Evolutionary conservation across 352 stramenopile species (phyloP), one percentile per base, ranked within the genome.

Genomic region (Phytophthora crassamura): DNA sequence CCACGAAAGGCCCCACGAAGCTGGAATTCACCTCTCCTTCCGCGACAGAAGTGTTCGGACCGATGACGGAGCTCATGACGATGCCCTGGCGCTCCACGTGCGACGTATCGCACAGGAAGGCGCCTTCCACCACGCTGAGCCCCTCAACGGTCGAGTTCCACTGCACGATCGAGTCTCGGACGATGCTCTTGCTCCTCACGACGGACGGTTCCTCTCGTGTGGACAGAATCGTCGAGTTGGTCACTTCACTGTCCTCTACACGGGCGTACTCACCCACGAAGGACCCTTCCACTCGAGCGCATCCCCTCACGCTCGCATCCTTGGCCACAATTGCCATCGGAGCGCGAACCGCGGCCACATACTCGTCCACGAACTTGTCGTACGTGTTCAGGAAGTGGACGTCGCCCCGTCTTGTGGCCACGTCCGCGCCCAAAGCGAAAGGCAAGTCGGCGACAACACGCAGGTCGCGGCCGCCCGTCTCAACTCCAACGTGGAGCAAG

Each of bases 1-100:
- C 94, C 12, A 98, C 93, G 61, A 98, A 98, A 7, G 95, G 95
- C 2, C 95, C 95, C 15, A 98, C 84, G 47, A 98, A 85, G 60
- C 82, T 95, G 32, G 91, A 90, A 8, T 91, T 96, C 33, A 95
- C 86, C 62, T 98, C 95, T 14, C 95, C 95, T 57, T 96, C 86
- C 5, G 91, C 86, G 36, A 98, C 75, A 0, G 71, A 78, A 25
- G 89, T 96, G 65, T 97, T 96, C 10, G 91, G 74, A 20, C 89
- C 92, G 15, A 98, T 74, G 22, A 98, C 68, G 18, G 88, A 91
- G 63, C 89, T 93, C 64, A 90, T 80, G 47, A 98, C 84, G 38
- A 95, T 77, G 15, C 84, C 92, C 42, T 97, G 88, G 32, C 88
- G 83, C 58, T 90, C 85, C 1, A 96, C 84, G 55, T 88, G 77